Percentiles rank a stretch among this genome's conserved stretches.
phyloP scores from a whole-genome alignment of 805 yeast species.

The Teunomyces gatunensis region DNA sequence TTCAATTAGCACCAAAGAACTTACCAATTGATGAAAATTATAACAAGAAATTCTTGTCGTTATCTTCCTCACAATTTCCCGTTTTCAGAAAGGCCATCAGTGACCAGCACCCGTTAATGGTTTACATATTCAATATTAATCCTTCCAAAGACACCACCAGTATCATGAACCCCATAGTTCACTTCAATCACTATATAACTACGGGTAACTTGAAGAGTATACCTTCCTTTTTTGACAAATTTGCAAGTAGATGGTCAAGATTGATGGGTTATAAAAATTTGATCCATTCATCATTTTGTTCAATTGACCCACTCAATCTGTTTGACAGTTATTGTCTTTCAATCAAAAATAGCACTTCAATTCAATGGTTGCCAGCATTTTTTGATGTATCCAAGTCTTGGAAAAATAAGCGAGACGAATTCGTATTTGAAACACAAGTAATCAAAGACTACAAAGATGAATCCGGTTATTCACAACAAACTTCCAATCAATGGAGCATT shows the following conservation, averaged over 20 bases:
- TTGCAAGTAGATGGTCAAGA: slow-evolving; percentile 42
- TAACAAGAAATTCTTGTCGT: slow-evolving; percentile 9
- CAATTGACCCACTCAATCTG: slow-evolving; percentile 28
- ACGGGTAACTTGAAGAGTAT: background rate
- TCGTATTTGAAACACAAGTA: slow-evolving; percentile 18
- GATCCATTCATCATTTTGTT: slow-evolving; percentile 44
- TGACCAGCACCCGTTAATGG: slow-evolving; percentile 34
- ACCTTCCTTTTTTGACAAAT: slow-evolving; percentile 35
- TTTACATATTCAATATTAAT: slow-evolving; percentile 29
- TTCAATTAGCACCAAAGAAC: slow-evolving; percentile 5
- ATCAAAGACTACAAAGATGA: slow-evolving; percentile 20
- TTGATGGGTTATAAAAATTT: slow-evolving; percentile 29
- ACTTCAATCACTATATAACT: background rate
- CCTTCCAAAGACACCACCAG: slow-evolving; percentile 13
- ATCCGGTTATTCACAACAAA: slow-evolving; percentile 1
- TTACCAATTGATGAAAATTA: slow-evolving; percentile 10
- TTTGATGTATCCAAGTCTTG: background rate
- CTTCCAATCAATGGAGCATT: background rate
- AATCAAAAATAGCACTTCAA: slow-evolving; percentile 25
- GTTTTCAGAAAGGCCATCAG: slow-evolving; percentile 23
- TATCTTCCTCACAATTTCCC: slow-evolving; percentile 17
- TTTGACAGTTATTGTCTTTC: slow-evolving; percentile 31
- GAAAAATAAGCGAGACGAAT: background rate
- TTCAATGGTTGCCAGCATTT: slow-evolving; percentile 24
- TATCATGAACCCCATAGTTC: slow-evolving; percentile 18